A percentile compares a stretch with the other conserved stretches of the same genome.
These are phyloP conservation scores for Plantago major DNA, from an alignment of 257 asterid species.

Conservation along the genomic window DNA sequence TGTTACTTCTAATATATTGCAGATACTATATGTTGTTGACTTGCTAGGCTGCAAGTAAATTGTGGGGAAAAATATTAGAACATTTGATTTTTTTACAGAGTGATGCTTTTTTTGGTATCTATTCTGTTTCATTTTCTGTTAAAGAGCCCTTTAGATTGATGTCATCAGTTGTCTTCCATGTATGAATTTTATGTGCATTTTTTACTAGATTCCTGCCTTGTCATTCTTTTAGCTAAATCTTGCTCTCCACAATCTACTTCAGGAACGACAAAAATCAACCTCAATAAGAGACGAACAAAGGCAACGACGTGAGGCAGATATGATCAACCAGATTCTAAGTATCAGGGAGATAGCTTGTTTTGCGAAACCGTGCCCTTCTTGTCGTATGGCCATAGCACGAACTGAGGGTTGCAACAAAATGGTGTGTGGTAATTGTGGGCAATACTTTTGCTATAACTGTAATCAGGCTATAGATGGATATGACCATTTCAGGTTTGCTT, in stretches of 20 bases:
- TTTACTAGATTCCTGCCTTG: no score
- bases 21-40: no score
- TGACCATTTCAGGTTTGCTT: conserved; percentile 68
- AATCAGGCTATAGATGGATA: conserved; percentile 60
- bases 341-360: conserved; percentile 41
- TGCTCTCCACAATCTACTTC: conserved; percentile 16
- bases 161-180: no score
- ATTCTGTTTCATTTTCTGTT: no score
- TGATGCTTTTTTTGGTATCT: no score
- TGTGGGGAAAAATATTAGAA: no score
- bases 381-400: conserved; percentile 77
- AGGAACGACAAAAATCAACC: conserved; percentile 74
- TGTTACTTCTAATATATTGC: no score
- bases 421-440: conserved; percentile 67
- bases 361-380: conserved; percentile 84
- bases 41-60: no score
- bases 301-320: conserved; percentile 61
- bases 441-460: conserved; percentile 72
- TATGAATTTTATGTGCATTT: no score
- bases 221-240: conserved; percentile 10
- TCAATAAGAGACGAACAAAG: conserved; percentile 44
- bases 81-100: no score
- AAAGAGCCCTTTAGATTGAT: neutral
- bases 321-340: conserved; percentile 70
- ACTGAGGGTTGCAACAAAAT: conserved; percentile 91